These are phyloP conservation scores for Fusarium buxicola DNA, from an alignment of 2,329 filamentous ascomycete species.

Conservation along the genomic window DNA sequence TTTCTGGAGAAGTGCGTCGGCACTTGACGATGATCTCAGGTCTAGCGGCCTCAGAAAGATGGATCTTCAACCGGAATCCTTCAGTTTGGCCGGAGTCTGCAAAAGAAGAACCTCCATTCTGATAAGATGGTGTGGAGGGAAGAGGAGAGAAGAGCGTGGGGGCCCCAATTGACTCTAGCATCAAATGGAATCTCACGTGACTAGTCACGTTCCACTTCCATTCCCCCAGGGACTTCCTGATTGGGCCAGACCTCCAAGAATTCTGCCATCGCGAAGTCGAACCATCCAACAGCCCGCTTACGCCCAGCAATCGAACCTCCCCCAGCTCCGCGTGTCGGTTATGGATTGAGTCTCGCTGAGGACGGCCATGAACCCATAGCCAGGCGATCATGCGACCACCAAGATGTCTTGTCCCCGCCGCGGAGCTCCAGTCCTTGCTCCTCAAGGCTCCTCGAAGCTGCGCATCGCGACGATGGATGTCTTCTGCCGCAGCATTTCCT, in stretches of 20 bases:
- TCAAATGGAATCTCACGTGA: conserved; percentile 34
- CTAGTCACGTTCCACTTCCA: conserved; percentile 30
- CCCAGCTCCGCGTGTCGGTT: conserved; percentile 23
- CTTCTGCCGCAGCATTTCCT: conserved; percentile 43
- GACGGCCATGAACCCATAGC: conserved; percentile 47
- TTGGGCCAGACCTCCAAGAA: conserved; percentile 38
- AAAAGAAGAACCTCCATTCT: conserved; percentile 1
- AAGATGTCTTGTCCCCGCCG: conserved; percentile 47
- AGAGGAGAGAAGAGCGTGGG: conserved; percentile 5
- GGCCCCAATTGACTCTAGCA: not conserved
- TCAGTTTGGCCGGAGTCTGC: conserved; percentile 25
- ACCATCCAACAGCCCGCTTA: conserved; percentile 33
- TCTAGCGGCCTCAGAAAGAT: not conserved
- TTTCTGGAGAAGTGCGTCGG: not conserved
- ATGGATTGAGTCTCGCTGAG: conserved; percentile 44
- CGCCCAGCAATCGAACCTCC: conserved; percentile 12
- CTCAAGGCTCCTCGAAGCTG: conserved; percentile 34
- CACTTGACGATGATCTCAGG: not conserved
- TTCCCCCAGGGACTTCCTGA: conserved; percentile 38
- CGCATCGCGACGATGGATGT: conserved; percentile 46
- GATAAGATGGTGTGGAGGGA: conserved; percentile 16
- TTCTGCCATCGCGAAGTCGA: conserved; percentile 40
- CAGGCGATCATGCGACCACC: conserved; percentile 51
- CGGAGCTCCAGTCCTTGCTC: conserved; percentile 45
- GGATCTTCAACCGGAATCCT: not conserved